Evolutionary conservation across 495 filamentous ascomycete species (phyloP), one percentile per base, ranked within the genome.

Genomic region (Glonium stellatum): DNA sequence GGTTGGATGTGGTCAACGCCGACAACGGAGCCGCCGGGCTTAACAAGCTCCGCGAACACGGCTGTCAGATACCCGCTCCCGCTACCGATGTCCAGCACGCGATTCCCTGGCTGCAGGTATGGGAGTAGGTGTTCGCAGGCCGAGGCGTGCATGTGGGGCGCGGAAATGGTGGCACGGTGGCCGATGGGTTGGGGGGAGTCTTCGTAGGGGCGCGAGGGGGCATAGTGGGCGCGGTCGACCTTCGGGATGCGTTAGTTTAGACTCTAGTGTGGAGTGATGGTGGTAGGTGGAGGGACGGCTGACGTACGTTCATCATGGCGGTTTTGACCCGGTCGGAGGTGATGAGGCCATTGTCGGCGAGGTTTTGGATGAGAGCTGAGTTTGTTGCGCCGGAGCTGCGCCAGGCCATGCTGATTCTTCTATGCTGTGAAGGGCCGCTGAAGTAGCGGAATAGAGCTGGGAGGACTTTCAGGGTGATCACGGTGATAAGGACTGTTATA

Each of bases 111-210:
- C 42, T 75, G 60, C 51, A 76, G 48, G 79, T 76, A 19, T 67
- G 66, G 21, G 86, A 80, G 72, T 72, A 84, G 48, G 80, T 81
- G 69, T 62, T 74, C 71, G 68, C 66, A 71, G 47, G 75, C 75
- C 12, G 84, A 79, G 69, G 89, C 92, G 75, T 98, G 93, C 89
- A 98, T 98, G 79, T 98, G 93, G 18, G 93, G 93, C 21, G 93
- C 93, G 31, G 87, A 92, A 65, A 98, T 98, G 54, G 95, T 98
- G 54, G 93, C 93, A 15, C 71, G 65, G 72, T 88, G 83, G 54
- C 95, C 92, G 74, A 98, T 97, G 57, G 82, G 69, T 72, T 97
- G 92, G 9, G 93, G 93, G 23, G 85, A 88, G 79, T 98, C 93
- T 54, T 88, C 82, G 76, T 97, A 98, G 1, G 93, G 82, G 5